Conservation (phyloP, 495 filamentous ascomycete species). For the Paragyromitra xinjiangensis region DNA sequence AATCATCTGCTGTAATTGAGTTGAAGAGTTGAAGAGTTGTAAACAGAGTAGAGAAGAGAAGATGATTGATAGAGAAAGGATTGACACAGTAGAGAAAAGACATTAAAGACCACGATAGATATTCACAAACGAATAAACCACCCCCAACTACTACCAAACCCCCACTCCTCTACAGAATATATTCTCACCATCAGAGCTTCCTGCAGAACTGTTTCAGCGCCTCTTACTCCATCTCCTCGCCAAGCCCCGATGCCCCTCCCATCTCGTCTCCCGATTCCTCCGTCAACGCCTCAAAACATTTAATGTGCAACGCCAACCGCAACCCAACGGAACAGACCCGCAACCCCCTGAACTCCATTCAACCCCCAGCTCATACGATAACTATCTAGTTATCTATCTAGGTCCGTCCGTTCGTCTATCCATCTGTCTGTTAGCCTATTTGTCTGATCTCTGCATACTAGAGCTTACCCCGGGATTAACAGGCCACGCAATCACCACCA, state of each 20-base stretch:
- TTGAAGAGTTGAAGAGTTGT: no score
- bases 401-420: background rate
- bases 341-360: background rate
- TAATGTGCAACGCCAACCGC: background rate
- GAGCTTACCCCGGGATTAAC: background rate
- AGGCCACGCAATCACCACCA: background rate
- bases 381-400: background rate
- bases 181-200: background rate
- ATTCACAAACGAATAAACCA: background rate
- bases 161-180: background rate
- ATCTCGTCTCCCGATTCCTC: constrained; percentile 4
- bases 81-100: no score
- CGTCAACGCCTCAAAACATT: constrained; percentile 6
- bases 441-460: background rate
- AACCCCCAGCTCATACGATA: background rate
- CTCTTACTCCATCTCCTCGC: background rate
- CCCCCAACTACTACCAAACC: background rate
- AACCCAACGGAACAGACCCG: background rate
- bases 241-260: background rate
- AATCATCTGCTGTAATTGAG: background rate
- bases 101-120: no score
- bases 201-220: background rate
- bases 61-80: no score
- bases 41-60: no score
- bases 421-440: background rate